These are phyloP conservation scores for Paecilomyces dactylethromorphus DNA, from an alignment of 2,329 filamentous ascomycete species.

Conservation along the genomic window DNA sequence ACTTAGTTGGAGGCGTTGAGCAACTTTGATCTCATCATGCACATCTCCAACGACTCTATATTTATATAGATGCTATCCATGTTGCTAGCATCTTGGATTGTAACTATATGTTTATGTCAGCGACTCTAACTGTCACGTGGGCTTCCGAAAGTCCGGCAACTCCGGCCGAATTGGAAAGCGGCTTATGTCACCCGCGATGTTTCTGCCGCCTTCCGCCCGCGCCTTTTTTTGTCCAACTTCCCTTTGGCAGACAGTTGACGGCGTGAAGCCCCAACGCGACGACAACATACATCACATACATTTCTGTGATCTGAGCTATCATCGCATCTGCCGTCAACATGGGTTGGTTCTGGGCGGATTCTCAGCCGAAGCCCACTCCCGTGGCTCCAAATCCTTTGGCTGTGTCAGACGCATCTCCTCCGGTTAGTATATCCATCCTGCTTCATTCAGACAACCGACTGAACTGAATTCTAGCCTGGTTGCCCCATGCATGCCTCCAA, in stretches of 20 bases:
- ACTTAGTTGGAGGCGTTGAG: neutral
- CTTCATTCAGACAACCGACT: conserved; percentile 6
- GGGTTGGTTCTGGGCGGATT: conserved; percentile 68
- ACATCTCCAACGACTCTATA: neutral
- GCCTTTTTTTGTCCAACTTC: neutral
- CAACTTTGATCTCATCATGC: neutral
- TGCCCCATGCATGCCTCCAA: conserved; percentile 62
- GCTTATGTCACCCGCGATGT: neutral
- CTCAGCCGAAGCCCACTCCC: conserved; percentile 31
- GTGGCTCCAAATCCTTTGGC: conserved; percentile 39
- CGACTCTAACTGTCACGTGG: neutral
- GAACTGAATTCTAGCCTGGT: conserved; percentile 46
- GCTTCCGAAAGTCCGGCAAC: neutral
- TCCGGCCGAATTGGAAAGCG: conserved; percentile 1
- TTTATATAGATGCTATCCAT: too few relatives aligned
- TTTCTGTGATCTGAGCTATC: neutral
- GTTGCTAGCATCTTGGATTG: too few relatives aligned
- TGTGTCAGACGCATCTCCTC: conserved; percentile 45
- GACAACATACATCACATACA: neutral
- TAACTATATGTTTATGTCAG: neutral
- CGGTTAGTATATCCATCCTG: conserved; percentile 39
- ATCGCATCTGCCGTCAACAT: conserved; percentile 32
- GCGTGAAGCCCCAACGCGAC: neutral
- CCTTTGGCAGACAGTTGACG: neutral
- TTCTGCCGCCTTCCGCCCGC: neutral